phyloP scores from a whole-genome alignment of 305 asterid genomes.

The Ruellia speciosa region DNA sequence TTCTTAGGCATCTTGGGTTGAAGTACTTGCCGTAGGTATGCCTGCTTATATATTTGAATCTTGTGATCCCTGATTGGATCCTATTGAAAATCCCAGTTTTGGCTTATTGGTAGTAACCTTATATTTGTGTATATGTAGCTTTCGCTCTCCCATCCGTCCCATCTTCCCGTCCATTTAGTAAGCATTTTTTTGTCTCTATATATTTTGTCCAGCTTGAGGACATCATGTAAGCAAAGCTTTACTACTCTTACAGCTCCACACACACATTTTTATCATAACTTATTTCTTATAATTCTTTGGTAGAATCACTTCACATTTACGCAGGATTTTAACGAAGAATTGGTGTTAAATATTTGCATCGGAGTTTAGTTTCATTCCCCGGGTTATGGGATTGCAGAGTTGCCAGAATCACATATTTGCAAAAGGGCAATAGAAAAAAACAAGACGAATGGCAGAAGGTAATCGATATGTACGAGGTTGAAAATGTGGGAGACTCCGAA shows the following conservation, averaged over 20 bases:
- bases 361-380: neutral
- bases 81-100: conserved; percentile 6
- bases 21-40: conserved; percentile 1
- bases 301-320: neutral
- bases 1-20: conserved; percentile 30
- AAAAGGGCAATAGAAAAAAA: neutral
- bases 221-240: neutral
- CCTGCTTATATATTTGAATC: conserved; percentile 28
- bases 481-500: conserved; percentile 25
- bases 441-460: neutral
- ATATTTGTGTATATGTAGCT: conserved; percentile 15
- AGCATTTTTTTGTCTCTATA: neutral
- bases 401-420: neutral
- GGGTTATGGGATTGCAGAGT: neutral
- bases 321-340: neutral
- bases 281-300: neutral
- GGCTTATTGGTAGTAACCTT: conserved; percentile 16
- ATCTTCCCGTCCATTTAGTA: conserved; percentile 5
- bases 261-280: neutral
- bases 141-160: conserved; percentile 11
- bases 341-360: neutral
- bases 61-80: conserved; percentile 16
- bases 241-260: neutral
- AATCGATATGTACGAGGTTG: conserved; percentile 29
- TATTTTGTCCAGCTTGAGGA: neutral